Evolutionary conservation across 108 stramenopile species (phyloP), one percentile per base, ranked within the genome.

Genomic region (Cyclotella choctawhatcheeana): DNA sequence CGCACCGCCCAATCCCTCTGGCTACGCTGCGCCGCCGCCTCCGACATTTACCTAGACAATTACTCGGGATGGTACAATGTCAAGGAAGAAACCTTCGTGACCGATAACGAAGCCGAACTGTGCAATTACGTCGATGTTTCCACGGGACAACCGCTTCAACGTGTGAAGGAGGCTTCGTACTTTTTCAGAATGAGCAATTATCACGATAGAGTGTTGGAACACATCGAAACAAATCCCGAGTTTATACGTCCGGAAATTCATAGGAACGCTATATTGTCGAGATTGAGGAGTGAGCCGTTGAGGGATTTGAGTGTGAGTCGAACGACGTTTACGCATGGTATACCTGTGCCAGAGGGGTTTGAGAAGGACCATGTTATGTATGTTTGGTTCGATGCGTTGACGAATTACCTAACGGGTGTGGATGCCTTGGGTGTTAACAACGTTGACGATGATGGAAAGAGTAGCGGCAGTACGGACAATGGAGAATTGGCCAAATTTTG

Each of bases 371-470:
- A 97, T 78, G 99, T 99, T 79, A 97, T 99, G 97, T 99, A 99
- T 79, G 99, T 99, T 17, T 99, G 99, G 99, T 87, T 99, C 44
- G 99, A 99, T 87, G 99, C 99, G 6, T 74, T 99, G 33, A 88
- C 95, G 21, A 99, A 99, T 83, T 99, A 99, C 68, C 62, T 98
- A 47, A 95, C 97, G 0, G 97, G 96, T 27, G 85, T 97, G 27
- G 87, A 97, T 69, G 92, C 81, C 14, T 79, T 97, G 71, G 84
- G 82, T 22, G 83, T 83, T 37, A 43, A n/a, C n/a, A n/a, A n/a
- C n/a, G n/a, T 35, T 47, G 71, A 80, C 33, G 68, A 64, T n/a
- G 79, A 88, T 25, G 79, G 69, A 0, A 48, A 35, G 33, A 63
- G n/a, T n/a, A n/a, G n/a, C n/a, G n/a, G n/a, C n/a, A n/a, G n/a